A percentile compares a stretch with the other conserved stretches of the same genome.
These are phyloP conservation scores for Diaporthe aspalathi DNA, from an alignment of 2,329 filamentous ascomycete species.

Conservation along the genomic window DNA sequence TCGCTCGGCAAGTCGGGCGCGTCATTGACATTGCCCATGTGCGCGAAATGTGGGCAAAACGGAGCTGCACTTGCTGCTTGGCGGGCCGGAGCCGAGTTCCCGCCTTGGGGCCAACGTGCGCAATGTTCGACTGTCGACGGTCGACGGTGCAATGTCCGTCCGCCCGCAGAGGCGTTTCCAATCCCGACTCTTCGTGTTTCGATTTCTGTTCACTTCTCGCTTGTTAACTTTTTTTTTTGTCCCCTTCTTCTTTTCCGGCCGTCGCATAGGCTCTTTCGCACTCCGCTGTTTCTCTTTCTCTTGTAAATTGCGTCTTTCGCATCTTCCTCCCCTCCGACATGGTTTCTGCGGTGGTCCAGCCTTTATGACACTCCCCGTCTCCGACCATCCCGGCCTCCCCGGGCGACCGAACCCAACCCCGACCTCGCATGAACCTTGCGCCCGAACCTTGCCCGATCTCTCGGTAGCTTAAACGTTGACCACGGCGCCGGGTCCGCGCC, in stretches of 20 bases:
- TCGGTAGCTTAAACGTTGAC: constrained; percentile 20
- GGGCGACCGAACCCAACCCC: constrained; percentile 6
- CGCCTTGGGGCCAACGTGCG: constrained; percentile 21
- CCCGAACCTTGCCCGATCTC: constrained; percentile 23
- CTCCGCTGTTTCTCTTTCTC: not conserved
- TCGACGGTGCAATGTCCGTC: constrained; percentile 30
- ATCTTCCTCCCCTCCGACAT: not conserved
- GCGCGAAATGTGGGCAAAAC: constrained; percentile 9
- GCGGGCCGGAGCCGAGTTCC: constrained; percentile 27
- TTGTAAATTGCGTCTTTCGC: not conserved
- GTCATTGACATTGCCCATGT: constrained; percentile 12
- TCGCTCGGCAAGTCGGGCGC: constrained; percentile 20
- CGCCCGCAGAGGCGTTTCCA: constrained; percentile 29
- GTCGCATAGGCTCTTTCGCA: not conserved
- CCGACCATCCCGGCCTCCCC: constrained; percentile 3
- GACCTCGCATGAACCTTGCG: constrained; percentile 18
- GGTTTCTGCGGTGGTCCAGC: not conserved
- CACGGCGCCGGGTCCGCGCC: constrained; percentile 8
- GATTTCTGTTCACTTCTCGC: not conserved
- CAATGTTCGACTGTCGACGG: too few species aligned
- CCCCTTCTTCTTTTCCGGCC: not conserved
- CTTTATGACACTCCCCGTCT: constrained; percentile 8
- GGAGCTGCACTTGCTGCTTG: not conserved
- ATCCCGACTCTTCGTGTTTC: constrained; percentile 21
- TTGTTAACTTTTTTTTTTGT: not conserved